Evolutionary conservation across 2,329 filamentous ascomycete genomes (phyloP), one percentile per base, ranked within the genome.

Genomic region (Xylaria sp.): DNA sequence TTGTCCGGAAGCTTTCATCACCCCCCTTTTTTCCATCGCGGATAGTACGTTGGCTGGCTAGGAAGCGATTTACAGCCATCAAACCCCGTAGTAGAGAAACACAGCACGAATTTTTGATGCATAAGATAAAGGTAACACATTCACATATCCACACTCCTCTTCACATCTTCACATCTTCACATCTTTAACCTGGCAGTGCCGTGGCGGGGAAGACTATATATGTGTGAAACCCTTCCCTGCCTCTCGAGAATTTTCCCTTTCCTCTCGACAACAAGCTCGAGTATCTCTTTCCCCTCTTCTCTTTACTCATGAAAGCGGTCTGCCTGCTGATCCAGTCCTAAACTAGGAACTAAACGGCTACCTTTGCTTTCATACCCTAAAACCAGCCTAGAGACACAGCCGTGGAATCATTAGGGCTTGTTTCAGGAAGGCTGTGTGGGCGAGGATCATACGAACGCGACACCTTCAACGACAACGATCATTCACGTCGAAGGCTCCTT

Each of bases 331-430:
- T 64, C 59, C 61, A 59, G 20, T 28, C 60, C 55, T 48, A 56
- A 55, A 43, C 15, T 4, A 57, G 63, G 18, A 62, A 13, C 51
- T 48, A 49, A 28, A 54, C 59, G 56, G 1, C 64, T 64, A 56
- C 25, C 31, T 41, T 48, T 49, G 9, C 25, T 62, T 55, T 57
- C 43, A 46, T 39, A 60, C 55, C 36, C 57, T 51, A 23, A 55
- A 63, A 54, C 64, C 51, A 69, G 46, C 52, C 58, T 39, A 69
- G 48, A 66, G 59, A 59, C 63, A 46, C 58, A 66, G 23, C 55
- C 64, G 67, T 64, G 64, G 60, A 52, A 66, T 49, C 10, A 25
- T 28, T 10, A 18, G 36, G 51, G 36, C 55, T n/a, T 41, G 18
- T 51, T 51, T 20, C n/a, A 51, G 67, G 56, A 67, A 63, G 64